Percentiles rank a stretch among this genome's conserved stretches.
phyloP scores from a whole-genome alignment of 495 filamentous ascomycete genomes.

The Xylaria scruposa region DNA sequence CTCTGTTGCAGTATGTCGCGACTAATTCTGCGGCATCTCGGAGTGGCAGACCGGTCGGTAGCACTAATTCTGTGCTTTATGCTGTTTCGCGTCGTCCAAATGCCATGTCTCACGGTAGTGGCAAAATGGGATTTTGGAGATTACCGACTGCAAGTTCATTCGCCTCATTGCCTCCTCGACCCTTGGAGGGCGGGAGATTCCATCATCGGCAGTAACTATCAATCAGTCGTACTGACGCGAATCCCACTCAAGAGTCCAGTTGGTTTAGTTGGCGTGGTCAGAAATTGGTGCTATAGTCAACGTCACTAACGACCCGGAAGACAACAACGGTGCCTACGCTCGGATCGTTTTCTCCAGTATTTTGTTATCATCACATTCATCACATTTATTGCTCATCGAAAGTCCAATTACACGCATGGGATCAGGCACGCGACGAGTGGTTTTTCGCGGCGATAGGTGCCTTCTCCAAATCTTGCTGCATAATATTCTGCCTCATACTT shows the following conservation, averaged over 20 bases:
- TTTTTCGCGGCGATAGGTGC: background rate
- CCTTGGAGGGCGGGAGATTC: background rate
- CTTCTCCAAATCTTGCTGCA: constrained; percentile 25
- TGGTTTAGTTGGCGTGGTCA: background rate
- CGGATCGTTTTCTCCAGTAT: background rate
- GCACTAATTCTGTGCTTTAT: constrained; percentile 2
- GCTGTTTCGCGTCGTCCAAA: constrained; percentile 14
- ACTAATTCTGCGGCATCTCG: constrained; percentile 1
- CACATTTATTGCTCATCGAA: constrained; percentile 13
- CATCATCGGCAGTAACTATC: background rate
- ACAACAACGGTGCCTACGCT: constrained; percentile 1
- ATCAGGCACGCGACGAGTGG: constrained; percentile 16
- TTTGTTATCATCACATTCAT: constrained; percentile 6
- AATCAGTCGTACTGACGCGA: background rate
- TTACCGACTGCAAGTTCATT: constrained; percentile 12
- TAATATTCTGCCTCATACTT: constrained; percentile 4
- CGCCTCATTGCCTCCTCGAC: background rate
- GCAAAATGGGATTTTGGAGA: constrained; percentile 15
- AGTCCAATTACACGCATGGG: constrained; percentile 21
- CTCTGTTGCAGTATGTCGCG: constrained; percentile 2
- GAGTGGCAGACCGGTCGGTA: constrained; percentile 19
- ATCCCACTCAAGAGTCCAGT: background rate
- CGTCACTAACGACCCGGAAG: constrained; percentile 2
- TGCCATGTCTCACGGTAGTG: constrained; percentile 23
- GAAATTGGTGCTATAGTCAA: constrained; percentile 6